Base-by-base conservation (phyloP, 192 early-diverging fungal species). In the Umbelopsis sp. region DNA sequence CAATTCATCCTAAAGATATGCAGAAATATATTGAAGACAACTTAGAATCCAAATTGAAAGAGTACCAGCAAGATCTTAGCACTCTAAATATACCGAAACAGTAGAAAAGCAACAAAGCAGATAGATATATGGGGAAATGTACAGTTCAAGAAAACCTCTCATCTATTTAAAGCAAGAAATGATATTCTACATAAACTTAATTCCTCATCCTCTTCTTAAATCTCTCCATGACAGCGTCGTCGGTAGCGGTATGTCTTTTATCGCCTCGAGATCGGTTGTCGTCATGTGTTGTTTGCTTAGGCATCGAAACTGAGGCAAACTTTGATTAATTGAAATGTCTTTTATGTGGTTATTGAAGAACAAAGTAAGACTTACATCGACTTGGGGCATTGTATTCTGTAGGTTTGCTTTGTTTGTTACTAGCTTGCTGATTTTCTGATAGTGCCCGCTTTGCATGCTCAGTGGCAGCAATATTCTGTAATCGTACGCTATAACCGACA, bases 121-220 rank as follows among this genome's bases (percentile, higher is more conserved):
- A 49, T 49, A 49, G n/a, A 49, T 49, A 49, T 7, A n/a, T 16
- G 47, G 47, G 20, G n/a, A 0, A 9, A 49, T 49, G n/a, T 49
- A 49, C 47, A 54, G 26, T 26, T 24, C 52, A 26, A 22, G 0
- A 53, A 14, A 22, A 62, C 14, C 14, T 53, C 32, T 53, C 31
- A 51, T 52, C 34, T 52, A 31, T 34, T 67, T 14, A 7, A 52
- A 22, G 3, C 45, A 12, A 32, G 26, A 21, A 32, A 3, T 14
- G 12, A 49, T 50, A 49, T 22, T 69, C 17, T 50, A 43, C 65
- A 44, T 69, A 49, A n/a, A 22, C 20, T 79, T 78, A 91, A 65
- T 87, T 81, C n/a, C 92, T 79, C 84, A 91, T 90, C 20, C 91
- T 84, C 77, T 95, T 95, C 68, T 92, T 93, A 66, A 96, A 96